Evolutionary conservation across 768 basidiomycete species (phyloP).

Genomic region (Mycena epipterygia): DNA sequence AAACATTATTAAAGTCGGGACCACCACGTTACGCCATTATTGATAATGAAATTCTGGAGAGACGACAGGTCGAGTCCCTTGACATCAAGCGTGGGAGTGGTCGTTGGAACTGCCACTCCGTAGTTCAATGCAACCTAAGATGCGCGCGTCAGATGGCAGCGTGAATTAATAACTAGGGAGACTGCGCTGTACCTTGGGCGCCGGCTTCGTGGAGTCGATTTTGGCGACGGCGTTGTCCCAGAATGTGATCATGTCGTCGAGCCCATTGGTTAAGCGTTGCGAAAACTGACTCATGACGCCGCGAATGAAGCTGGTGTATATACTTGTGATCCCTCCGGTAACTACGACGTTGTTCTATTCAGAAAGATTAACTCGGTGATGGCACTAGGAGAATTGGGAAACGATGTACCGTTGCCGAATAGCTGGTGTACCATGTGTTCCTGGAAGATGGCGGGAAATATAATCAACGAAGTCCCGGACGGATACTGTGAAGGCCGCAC

Average conservation of each 20-base stretch:
- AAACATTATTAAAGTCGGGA: background rate
- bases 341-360: conserved; percentile 10
- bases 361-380: background rate
- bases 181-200: background rate
- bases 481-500: background rate
- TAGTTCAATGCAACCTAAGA: conserved; percentile 5
- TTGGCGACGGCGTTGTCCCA: conserved; percentile 6
- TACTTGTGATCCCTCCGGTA: conserved; percentile 10
- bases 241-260: conserved; percentile 2
- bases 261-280: background rate
- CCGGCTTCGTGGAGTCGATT: background rate
- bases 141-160: background rate
- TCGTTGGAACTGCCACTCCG: background rate
- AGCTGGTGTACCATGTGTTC: conserved; percentile 25
- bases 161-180: no score
- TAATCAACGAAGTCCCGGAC: background rate
- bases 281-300: conserved; percentile 20
- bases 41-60: background rate
- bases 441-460: background rate
- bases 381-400: background rate
- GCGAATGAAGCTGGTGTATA: conserved; percentile 22
- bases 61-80: background rate
- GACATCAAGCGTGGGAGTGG: background rate
- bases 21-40: conserved; percentile 13
- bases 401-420: conserved; percentile 1